A percentile compares a stretch with the other conserved stretches of the same genome.
phyloP scores from a whole-genome alignment of 495 filamentous ascomycete species.

The Daldinia childiae region DNA sequence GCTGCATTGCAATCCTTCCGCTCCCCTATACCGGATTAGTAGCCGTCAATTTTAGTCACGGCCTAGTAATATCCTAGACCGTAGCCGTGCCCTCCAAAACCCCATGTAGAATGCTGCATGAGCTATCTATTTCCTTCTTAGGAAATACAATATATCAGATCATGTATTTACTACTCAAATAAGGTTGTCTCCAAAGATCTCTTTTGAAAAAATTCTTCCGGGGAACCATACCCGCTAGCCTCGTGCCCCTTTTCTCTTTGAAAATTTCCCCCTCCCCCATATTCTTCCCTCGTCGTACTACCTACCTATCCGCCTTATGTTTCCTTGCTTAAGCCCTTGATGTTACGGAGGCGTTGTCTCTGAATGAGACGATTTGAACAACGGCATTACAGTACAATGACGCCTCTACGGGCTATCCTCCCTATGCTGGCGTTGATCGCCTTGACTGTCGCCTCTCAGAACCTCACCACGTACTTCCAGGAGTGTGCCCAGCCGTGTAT shows the following conservation, averaged over 20 bases:
- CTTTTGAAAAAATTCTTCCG: constrained; percentile 10
- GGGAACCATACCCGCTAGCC: constrained; percentile 11
- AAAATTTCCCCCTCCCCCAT: not conserved
- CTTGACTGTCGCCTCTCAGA: constrained; percentile 16
- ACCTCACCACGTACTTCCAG: constrained; percentile 32
- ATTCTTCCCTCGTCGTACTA: not conserved
- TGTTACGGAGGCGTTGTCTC: constrained; percentile 2
- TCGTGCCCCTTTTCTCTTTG: not conserved
- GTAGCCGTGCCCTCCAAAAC: not conserved
- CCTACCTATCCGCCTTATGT: constrained; percentile 4
- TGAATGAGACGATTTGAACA: not conserved
- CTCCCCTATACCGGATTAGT: constrained; percentile 15
- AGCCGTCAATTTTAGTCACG: not conserved
- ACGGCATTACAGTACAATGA: constrained; percentile 14
- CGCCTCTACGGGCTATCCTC: constrained; percentile 5
- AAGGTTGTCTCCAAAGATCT: constrained; percentile 9
- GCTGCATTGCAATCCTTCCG: constrained; percentile 19
- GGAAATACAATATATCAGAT: constrained; percentile 17
- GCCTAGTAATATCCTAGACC: constrained; percentile 1
- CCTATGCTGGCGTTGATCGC: constrained; percentile 6
- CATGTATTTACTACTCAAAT: constrained; percentile 15
- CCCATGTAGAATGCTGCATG: not conserved
- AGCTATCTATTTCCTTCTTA: not conserved
- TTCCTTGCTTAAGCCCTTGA: not conserved
- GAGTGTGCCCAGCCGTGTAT: constrained; percentile 37